These are phyloP conservation scores for Citrus sinensis DNA, from an alignment of 345 rosid species.

Conservation along the genomic window DNA sequence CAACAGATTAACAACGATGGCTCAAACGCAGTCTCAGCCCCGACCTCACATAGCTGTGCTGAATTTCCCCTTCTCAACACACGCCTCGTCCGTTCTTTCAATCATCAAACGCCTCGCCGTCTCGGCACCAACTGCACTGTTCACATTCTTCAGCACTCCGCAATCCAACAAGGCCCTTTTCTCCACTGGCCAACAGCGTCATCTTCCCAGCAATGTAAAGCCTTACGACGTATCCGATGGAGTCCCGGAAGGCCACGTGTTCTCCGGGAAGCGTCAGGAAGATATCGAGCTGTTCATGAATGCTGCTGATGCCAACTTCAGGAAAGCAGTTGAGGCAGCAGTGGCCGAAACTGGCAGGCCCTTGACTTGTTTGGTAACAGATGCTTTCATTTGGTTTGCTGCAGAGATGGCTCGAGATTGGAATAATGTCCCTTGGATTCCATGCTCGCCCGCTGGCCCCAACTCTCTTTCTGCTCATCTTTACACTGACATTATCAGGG, in stretches of 20 bases:
- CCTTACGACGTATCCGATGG: conserved; percentile 30
- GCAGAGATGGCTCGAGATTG: conserved; percentile 22
- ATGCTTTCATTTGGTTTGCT: conserved; percentile 29
- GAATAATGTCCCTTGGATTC: conserved; percentile 17
- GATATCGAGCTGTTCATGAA: conserved; percentile 35
- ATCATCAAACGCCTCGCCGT: conserved; percentile 29
- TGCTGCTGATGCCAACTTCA: conserved; percentile 29
- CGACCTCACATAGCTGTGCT: conserved; percentile 34
- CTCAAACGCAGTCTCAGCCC: not conserved
- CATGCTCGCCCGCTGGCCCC: conserved; percentile 20
- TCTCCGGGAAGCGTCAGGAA: conserved; percentile 30
- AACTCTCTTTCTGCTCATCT: conserved; percentile 19
- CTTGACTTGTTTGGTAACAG: conserved; percentile 36
- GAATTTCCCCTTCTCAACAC: conserved; percentile 44
- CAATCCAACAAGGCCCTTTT: conserved; percentile 12
- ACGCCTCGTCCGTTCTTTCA: conserved; percentile 36
- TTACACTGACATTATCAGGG: conserved; percentile 17
- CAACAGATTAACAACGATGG: not conserved
- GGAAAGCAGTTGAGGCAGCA: conserved; percentile 28
- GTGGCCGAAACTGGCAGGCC: conserved; percentile 28
- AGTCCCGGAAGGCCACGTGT: conserved; percentile 23
- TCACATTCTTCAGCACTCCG: conserved; percentile 36
- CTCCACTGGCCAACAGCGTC: not conserved
- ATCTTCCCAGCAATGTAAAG: not conserved
- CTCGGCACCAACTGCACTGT: conserved; percentile 23